A percentile compares a stretch with the other conserved stretches of the same genome.
These are phyloP conservation scores for Platismatia glauca DNA, from an alignment of 495 filamentous ascomycete species.

Conservation along the genomic window DNA sequence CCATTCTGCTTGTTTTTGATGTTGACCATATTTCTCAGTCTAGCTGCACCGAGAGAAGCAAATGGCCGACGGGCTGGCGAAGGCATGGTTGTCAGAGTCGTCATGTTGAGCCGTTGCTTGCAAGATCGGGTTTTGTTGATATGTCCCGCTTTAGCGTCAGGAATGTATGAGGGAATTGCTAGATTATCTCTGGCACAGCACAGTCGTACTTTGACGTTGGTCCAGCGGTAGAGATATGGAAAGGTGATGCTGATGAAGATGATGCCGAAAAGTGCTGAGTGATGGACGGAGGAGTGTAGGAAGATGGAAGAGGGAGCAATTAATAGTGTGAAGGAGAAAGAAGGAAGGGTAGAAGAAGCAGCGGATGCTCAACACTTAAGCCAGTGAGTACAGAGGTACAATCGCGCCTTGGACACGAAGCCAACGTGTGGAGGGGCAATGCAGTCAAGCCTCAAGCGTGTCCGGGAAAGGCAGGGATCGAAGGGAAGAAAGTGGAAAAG, in stretches of 20 bases:
- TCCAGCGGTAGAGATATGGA: background rate
- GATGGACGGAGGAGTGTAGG: background rate
- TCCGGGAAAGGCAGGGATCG: conserved; percentile 2
- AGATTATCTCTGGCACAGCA: background rate
- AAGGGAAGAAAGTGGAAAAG: conserved; percentile 8
- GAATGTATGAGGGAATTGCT: background rate
- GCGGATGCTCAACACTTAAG: conserved; percentile 12
- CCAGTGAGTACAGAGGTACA: conserved; percentile 7
- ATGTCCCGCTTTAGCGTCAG: background rate
- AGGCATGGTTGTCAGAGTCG: conserved; percentile 21
- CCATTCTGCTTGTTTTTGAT: conserved; percentile 57
- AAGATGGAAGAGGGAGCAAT: background rate
- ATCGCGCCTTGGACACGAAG: conserved; percentile 10
- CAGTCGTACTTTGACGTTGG: background rate
- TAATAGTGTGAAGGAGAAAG: background rate
- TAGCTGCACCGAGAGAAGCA: conserved; percentile 43
- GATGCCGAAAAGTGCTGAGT: background rate
- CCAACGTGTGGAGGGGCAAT: conserved; percentile 14
- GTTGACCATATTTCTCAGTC: conserved; percentile 47
- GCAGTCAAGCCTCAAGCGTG: background rate
- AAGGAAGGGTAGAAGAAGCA: background rate
- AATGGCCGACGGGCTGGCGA: conserved; percentile 44
- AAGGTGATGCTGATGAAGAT: conserved; percentile 1
- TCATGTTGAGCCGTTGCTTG: conserved; percentile 10
- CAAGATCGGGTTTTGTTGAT: background rate